These are phyloP conservation scores for Plasmodium gonderi DNA, from an alignment of 169 alveolate genomes.

Conservation along the genomic window DNA sequence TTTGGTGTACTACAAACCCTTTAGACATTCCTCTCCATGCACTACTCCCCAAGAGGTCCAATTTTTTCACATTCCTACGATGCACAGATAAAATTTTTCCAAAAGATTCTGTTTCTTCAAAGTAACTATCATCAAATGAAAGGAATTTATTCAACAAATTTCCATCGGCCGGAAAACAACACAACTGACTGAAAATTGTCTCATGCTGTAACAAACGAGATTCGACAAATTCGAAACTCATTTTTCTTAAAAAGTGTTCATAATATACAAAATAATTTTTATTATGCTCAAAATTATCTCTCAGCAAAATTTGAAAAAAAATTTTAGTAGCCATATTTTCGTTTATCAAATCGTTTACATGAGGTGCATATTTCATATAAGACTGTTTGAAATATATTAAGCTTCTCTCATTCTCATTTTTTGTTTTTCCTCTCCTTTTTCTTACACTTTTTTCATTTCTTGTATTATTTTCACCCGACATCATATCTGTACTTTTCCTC, in stretches of 20 bases:
- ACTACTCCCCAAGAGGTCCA: not conserved
- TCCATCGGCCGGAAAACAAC: not conserved
- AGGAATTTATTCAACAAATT: not conserved
- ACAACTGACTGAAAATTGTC: not conserved
- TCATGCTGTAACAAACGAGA: not conserved
- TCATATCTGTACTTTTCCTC: not conserved
- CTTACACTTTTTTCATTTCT: not conserved
- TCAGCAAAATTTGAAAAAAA: constrained; percentile 7
- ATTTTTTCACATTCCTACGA: not conserved
- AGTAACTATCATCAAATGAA: not conserved
- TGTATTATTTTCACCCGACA: not conserved
- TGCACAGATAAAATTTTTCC: not conserved
- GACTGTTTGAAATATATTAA: constrained; percentile 34
- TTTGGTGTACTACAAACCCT: not conserved
- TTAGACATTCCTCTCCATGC: not conserved
- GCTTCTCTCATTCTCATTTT: not conserved
- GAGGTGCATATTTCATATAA: constrained; percentile 29
- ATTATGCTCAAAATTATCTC: not conserved
- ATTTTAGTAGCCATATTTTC: constrained; percentile 18
- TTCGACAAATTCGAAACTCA: not conserved
- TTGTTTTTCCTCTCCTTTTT: not conserved
- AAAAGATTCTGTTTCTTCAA: not conserved
- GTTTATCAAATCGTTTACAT: constrained; percentile 6
- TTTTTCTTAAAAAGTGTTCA: not conserved
- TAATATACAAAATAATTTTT: not conserved